Evolutionary conservation across 768 basidiomycete genomes (phyloP).

Genomic region (Serendipita vermifera): DNA sequence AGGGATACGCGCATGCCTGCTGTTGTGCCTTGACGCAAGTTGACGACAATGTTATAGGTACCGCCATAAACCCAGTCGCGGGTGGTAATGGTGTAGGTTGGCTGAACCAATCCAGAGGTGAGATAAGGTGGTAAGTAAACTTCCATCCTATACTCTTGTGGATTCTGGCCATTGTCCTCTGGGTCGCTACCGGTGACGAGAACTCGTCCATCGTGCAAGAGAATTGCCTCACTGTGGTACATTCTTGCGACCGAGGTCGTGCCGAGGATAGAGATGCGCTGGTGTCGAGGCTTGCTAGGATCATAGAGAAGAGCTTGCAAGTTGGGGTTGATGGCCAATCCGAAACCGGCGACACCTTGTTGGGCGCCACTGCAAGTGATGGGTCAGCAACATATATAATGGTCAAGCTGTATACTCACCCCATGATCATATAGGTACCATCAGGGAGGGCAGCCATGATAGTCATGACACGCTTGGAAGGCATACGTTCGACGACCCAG

Average conservation of each 20-base stretch:
- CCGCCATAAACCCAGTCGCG: slow-evolving; percentile 58
- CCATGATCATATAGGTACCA: slow-evolving; percentile 14
- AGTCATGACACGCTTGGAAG: slow-evolving; percentile 37
- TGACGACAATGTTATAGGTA: slow-evolving; percentile 38
- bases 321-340: slow-evolving; percentile 28
- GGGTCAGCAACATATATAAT: not conserved
- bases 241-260: slow-evolving; percentile 18
- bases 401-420: not conserved
- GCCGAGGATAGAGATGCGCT: slow-evolving; percentile 38
- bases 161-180: slow-evolving; percentile 15
- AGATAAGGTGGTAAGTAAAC: slow-evolving; percentile 19
- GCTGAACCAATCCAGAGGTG: slow-evolving; percentile 15
- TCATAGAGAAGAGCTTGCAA: slow-evolving; percentile 55
- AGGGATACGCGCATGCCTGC: slow-evolving; percentile 14
- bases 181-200: slow-evolving; percentile 17
- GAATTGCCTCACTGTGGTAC: slow-evolving; percentile 19
- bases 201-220: slow-evolving; percentile 18
- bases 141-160: slow-evolving; percentile 17
- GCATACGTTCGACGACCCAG: slow-evolving; percentile 68
- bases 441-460: slow-evolving; percentile 17
- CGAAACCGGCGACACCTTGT: slow-evolving; percentile 18
- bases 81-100: slow-evolving; percentile 30
- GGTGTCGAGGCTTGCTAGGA: slow-evolving; percentile 42
- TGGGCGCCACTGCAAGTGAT: slow-evolving; percentile 15
- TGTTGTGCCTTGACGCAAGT: slow-evolving; percentile 29